A percentile compares a stretch with the other conserved stretches of the same genome.
phyloP scores from a whole-genome alignment of 441 rosid genomes.

The Manihot esculenta region DNA sequence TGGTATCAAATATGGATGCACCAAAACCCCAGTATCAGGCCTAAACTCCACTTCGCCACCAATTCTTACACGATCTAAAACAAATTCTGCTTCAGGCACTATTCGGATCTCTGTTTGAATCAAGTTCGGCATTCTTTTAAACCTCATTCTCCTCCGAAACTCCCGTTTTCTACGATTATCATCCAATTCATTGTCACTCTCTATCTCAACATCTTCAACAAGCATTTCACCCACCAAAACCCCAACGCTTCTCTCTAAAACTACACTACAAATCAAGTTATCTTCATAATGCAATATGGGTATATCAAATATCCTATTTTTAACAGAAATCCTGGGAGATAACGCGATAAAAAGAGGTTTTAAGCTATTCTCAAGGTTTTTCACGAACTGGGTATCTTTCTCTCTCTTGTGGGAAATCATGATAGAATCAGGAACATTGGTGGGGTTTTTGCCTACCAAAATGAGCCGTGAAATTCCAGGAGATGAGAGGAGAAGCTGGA shows the following conservation, averaged over 20 bases:
- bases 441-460: slow-evolving; percentile 42
- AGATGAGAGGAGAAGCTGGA: slow-evolving; percentile 62
- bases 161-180: slow-evolving; percentile 33
- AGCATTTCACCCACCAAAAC: slow-evolving; percentile 72
- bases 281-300: slow-evolving; percentile 70
- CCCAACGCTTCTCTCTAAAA: slow-evolving; percentile 54
- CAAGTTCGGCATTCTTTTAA: slow-evolving; percentile 81
- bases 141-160: slow-evolving; percentile 81
- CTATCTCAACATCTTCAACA: slow-evolving; percentile 68
- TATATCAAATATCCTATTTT: slow-evolving; percentile 32
- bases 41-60: slow-evolving; percentile 35
- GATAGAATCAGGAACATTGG: slow-evolving; percentile 17
- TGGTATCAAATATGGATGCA: slow-evolving; percentile 70
- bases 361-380: slow-evolving; percentile 19
- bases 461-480: slow-evolving; percentile 56
- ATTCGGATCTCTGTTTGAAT: slow-evolving; percentile 63
- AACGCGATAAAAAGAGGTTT: slow-evolving; percentile 50
- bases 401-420: slow-evolving; percentile 22
- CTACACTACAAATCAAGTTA: slow-evolving; percentile 43
- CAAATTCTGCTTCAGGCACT: slow-evolving; percentile 27
- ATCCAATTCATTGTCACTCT: slow-evolving; percentile 50
- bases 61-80: slow-evolving; percentile 24
- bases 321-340: slow-evolving; percentile 40
- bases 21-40: slow-evolving; percentile 50
- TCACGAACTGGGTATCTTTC: slow-evolving; percentile 7